Evolutionary conservation across 768 basidiomycete species (phyloP).

Genomic region (Thelephora ganbajun): DNA sequence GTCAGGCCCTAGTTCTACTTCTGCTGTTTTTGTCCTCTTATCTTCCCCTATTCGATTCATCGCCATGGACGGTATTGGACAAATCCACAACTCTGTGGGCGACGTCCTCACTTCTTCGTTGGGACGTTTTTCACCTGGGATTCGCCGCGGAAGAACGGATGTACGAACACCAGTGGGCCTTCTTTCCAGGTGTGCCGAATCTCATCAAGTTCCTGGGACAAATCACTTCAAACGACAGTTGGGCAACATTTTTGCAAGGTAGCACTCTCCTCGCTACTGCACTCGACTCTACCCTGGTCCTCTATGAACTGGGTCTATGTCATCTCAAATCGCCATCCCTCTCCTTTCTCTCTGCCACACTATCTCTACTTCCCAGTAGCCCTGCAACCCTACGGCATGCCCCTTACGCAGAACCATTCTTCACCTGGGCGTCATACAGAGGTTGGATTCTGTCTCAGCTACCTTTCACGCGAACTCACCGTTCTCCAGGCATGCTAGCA

Average conservation of each 20-base stretch:
- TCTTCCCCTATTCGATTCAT: slow-evolving; percentile 16
- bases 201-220: slow-evolving; percentile 23
- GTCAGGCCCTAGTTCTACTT: slow-evolving; percentile 2
- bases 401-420: slow-evolving; percentile 78
- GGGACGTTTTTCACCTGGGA: slow-evolving; percentile 65
- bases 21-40: slow-evolving; percentile 6
- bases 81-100: background rate
- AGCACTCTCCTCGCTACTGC: slow-evolving; percentile 22
- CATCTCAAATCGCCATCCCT: slow-evolving; percentile 41
- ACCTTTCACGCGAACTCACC: background rate
- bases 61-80: slow-evolving; percentile 4
- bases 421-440: slow-evolving; percentile 65
- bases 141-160: slow-evolving; percentile 52
- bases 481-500: slow-evolving; percentile 40
- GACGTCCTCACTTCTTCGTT: slow-evolving; percentile 40
- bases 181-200: slow-evolving; percentile 55
- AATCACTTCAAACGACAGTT: background rate
- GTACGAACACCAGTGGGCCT: slow-evolving; percentile 82
- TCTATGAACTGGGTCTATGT: slow-evolving; percentile 45
- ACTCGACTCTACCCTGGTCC: slow-evolving; percentile 22
- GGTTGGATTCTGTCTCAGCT: slow-evolving; percentile 22
- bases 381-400: slow-evolving; percentile 60
- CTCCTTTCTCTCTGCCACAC: slow-evolving; percentile 43
- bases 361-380: slow-evolving; percentile 73
- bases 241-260: slow-evolving; percentile 20